Base-by-base conservation (phyloP, 306 rosid genomes). In the Cucumis melo region DNA sequence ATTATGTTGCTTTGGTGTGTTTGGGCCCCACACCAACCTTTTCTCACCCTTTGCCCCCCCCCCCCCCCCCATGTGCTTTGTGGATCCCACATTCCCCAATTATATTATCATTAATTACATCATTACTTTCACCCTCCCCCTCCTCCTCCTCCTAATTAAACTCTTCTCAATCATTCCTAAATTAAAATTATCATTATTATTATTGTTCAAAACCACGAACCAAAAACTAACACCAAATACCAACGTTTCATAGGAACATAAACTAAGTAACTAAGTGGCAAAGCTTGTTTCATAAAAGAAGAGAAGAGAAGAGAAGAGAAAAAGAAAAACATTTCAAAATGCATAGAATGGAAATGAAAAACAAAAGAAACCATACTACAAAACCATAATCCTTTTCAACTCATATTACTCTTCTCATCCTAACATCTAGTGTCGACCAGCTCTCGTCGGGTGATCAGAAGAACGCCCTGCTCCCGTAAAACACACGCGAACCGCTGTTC, bases 381-480 rank as follows among this genome's bases (percentile, higher is more conserved):
- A 56, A 57, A 57, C 27, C 29, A 65, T 39, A 46, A 66, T 20
- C 73, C 87, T 89, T 83, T 83, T 91, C 87, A 78, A 78, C 73
- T 74, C 61, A 80, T 55, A 88, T 85, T 83, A 85, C 89, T 34
- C 57, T 76, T 62, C 75, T 72, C 79, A 12, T 63, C 80, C 88
- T 84, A 88, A 89, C 77, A 80, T 77, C 91, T 88, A 83, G 59
- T 84, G 88, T 16, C 3, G 9, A 51, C 16, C 20, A 51, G 16
- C 20, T 51, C 8, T 27, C 9, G 8, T 1, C 56, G 36, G 36
- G 36, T 3, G 74, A 78, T 93, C 86, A 93, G 87, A 93, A 93
- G 89, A 93, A 93, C 78, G 98, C 98, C 74, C 98, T 81, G 75
- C 98, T 93, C 17, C 98, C 98, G 46, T 93, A 93, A 67, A 91